A percentile compares a stretch with the other conserved stretches of the same genome.
phyloP scores from a whole-genome alignment of 805 yeast species.

The Debaryomyces maramus region DNA sequence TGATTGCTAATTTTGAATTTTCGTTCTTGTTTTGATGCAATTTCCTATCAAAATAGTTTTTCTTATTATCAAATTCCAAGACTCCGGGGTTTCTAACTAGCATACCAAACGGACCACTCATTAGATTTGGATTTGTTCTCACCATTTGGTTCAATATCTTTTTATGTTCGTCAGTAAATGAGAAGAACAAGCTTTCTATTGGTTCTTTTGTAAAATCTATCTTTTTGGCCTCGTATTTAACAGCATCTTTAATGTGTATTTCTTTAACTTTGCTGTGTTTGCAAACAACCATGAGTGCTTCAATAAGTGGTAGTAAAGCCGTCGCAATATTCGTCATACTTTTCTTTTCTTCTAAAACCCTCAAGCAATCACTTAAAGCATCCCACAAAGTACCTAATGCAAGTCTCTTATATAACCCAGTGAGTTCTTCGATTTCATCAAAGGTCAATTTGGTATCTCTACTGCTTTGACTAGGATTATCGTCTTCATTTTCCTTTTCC shows the following conservation, averaged over 20 bases:
- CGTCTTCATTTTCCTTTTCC: constrained; percentile 16
- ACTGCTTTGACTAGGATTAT: constrained; percentile 4
- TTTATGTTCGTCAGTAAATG: constrained; percentile 86
- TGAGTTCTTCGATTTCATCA: constrained; percentile 49
- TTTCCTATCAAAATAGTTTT: constrained; percentile 76
- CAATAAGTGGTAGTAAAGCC: constrained; percentile 80
- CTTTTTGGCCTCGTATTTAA: constrained; percentile 61
- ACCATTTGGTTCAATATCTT: constrained; percentile 90
- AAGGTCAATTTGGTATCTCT: constrained; percentile 3
- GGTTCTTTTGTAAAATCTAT: constrained; percentile 73
- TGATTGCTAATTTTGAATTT: constrained; percentile 54
- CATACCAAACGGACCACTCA: constrained; percentile 95
- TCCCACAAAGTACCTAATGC: constrained; percentile 83
- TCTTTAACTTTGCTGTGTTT: constrained; percentile 73
- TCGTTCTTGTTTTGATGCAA: constrained; percentile 53
- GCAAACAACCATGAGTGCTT: constrained; percentile 94
- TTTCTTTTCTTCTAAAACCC: constrained; percentile 59
- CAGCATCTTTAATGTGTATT: constrained; percentile 51
- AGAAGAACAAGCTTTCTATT: constrained; percentile 73
- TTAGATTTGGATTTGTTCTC: constrained; percentile 81
- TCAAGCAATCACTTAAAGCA: constrained; percentile 71
- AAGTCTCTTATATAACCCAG: constrained; percentile 61
- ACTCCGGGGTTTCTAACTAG: constrained; percentile 85
- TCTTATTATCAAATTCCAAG: constrained; percentile 91
- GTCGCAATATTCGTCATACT: constrained; percentile 61